Base-by-base conservation (phyloP, 1,284 basidiomycete species). In the Filobasidium uniguttulatum region DNA sequence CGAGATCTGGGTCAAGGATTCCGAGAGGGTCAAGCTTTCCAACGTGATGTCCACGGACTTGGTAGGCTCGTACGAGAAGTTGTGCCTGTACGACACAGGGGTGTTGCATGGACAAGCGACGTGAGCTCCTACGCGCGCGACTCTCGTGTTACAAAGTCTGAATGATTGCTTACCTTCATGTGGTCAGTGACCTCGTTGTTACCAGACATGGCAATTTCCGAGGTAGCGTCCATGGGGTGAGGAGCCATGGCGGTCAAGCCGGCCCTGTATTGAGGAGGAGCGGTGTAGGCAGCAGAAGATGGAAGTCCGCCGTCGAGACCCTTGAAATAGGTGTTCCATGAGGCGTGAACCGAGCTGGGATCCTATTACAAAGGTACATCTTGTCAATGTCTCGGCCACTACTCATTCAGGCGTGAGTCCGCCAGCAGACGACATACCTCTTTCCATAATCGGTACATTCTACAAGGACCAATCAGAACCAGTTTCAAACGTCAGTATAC, bases 11-110 rank as follows among this genome's bases (percentile, higher is more conserved):
- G 62, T 91, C 81, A 54, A 86, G 75, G 62, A 98, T 91, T 38
- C 88, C 88, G 25, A 99, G 79, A 31, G 93, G 93, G 65, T 99
- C 93, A 53, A 99, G 77, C 60, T 91, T 83, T 49, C 93, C 94
- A 58, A 93, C 78, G 65, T 94, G 88, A 68, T 99, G 94, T 30
- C 94, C 93, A 52, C 91, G 86, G 26, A 99, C 93, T 81, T 98
- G 93, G 72, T 94, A 98, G 6, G 94, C 93, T 59, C 93, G 84
- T 52, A 97, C 88, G 56, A 96, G 81, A 29, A 96, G 77, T 83
- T 96, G 91, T 20, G 89, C 82, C 90, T 94, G 55, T 34, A 14
- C 3, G n/a, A 4, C 14, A n/a, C 5, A 41, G 29, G 29, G 8
- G 17, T 19, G 33, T 15, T 3, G 33, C 15, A 19, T 22, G 8